These are phyloP conservation scores for Emericellopsis cladophorae DNA, from an alignment of 2,329 filamentous ascomycete species.

Conservation along the genomic window DNA sequence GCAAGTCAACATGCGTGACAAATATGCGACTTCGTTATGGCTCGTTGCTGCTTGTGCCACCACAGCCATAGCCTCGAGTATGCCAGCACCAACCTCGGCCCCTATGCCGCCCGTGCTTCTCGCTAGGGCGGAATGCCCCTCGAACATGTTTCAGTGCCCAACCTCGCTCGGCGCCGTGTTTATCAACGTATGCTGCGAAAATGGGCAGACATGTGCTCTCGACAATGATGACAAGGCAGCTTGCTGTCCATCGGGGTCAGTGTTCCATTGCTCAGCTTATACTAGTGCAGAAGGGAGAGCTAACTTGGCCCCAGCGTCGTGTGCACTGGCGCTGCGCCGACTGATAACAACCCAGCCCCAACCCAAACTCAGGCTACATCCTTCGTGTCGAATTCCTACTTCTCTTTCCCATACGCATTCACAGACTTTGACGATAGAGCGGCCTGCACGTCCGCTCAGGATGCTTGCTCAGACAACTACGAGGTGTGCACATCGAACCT, in stretches of 20 bases:
- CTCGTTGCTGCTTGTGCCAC: too few species aligned
- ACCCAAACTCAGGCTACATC: slow-evolving; percentile 26
- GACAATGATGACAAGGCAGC: slow-evolving; percentile 35
- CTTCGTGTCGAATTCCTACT: slow-evolving; percentile 44
- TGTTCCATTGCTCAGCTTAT: slow-evolving; percentile 2
- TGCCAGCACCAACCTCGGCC: too few species aligned
- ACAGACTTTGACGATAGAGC: slow-evolving; percentile 37
- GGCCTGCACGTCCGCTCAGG: slow-evolving; percentile 37
- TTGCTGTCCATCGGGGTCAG: slow-evolving; percentile 40
- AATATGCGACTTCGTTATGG: too few species aligned
- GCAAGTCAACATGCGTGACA: too few species aligned
- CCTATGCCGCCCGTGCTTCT: slow-evolving; percentile 1
- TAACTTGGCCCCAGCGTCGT: slow-evolving; percentile 25
- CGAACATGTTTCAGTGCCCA: slow-evolving; percentile 37
- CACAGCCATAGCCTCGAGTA: too few species aligned
- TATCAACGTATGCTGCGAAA: slow-evolving; percentile 35
- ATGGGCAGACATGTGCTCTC: slow-evolving; percentile 34
- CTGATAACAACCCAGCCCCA: slow-evolving; percentile 16
- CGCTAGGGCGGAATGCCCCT: slow-evolving; percentile 26
- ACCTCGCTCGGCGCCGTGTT: slow-evolving; percentile 31
- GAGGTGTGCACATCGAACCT: slow-evolving; percentile 38
- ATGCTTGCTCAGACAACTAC: slow-evolving; percentile 40
- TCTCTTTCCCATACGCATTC: slow-evolving; percentile 45
- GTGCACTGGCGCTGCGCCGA: slow-evolving; percentile 42
- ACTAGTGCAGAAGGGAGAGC: neutral